These are phyloP conservation scores for Fusarium caatingaense DNA, from an alignment of 2,329 filamentous ascomycete species.

Conservation along the genomic window DNA sequence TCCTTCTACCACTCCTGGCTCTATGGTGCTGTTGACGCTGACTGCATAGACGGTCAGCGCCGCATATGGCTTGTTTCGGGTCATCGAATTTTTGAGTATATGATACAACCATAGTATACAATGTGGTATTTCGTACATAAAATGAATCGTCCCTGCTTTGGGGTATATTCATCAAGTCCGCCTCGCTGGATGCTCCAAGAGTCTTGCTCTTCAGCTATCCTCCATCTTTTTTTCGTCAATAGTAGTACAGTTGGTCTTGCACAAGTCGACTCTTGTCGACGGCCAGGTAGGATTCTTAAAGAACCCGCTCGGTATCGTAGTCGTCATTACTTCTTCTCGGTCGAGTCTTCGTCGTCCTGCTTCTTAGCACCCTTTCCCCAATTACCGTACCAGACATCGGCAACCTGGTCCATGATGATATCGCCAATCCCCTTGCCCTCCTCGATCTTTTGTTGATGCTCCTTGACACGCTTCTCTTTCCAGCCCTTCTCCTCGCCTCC, in stretches of 20 bases:
- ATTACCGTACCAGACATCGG: slow-evolving; percentile 62
- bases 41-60: neutral
- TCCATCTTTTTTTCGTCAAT: slow-evolving; percentile 9
- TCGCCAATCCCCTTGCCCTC: slow-evolving; percentile 67
- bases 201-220: neutral
- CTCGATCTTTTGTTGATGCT: slow-evolving; percentile 64
- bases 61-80: neutral
- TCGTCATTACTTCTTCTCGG: slow-evolving; percentile 40
- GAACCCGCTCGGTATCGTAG: neutral
- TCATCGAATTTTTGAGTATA: neutral
- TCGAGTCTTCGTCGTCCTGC: slow-evolving; percentile 42
- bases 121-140: slow-evolving; percentile 24
- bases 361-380: slow-evolving; percentile 49
- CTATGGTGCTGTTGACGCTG: neutral
- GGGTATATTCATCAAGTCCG: slow-evolving; percentile 4
- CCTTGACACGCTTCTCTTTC: slow-evolving; percentile 62
- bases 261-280: slow-evolving; percentile 13
- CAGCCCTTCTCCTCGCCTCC: slow-evolving; percentile 67
- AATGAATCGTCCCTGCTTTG: neutral
- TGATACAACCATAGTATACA: slow-evolving; percentile 13
- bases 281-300: neutral
- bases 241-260: slow-evolving; percentile 35
- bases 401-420: slow-evolving; percentile 67
- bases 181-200: slow-evolving; percentile 7
- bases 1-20: neutral